Evolutionary conservation across 129 eudicot genomes (phyloP), one percentile per base, ranked within the genome.

Genomic region (Smallanthus sonchifolius): DNA sequence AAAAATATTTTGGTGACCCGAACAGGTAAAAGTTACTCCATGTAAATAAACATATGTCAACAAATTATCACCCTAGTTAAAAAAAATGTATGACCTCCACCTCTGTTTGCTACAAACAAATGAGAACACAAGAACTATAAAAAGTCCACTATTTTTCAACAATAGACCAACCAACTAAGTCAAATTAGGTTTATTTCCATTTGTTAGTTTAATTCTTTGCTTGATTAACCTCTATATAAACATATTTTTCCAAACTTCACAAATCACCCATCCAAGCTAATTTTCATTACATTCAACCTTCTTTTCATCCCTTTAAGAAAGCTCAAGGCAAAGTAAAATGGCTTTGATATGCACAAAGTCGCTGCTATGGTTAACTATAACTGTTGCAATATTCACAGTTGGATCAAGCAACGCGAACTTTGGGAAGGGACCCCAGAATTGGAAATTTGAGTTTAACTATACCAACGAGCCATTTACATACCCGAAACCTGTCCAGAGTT

Each of bases 401-500:
- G 80, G 77, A 70, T 79, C 74, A 54, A 80, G 81, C 56, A 75
- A 72, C 35, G 43, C 42, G 68, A 51, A 76, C 20, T 24, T 66
- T 20, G 42, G 69, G 30, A 78, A 73, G 10, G 77, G 63, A 47
- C 37, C 74, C 10, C 64, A 52, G 10, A 69, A 37, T 63, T 69
- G 80, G 77, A 75, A 70, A 6, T 75, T 51, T 2, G 73, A 65
- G 2, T 36, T 39, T 15, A 65, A 75, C 20, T 24, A 75, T 72
- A 75, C 81, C 10, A 70, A 78, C 78, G 61, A 78, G 70, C 83
- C 84, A n/a, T 74, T 42, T 57, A 45, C 48, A 47, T 81, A 55
- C 66, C 49, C 20, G 2, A 83, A 84, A 37, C 84, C 81, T 10
- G 19, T 71, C 39, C 65, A 65, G 0, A 74, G 55, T 36, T 72